phyloP scores from a whole-genome alignment of 176 grass and related monocot genomes.

The Eragrostis curvula region DNA sequence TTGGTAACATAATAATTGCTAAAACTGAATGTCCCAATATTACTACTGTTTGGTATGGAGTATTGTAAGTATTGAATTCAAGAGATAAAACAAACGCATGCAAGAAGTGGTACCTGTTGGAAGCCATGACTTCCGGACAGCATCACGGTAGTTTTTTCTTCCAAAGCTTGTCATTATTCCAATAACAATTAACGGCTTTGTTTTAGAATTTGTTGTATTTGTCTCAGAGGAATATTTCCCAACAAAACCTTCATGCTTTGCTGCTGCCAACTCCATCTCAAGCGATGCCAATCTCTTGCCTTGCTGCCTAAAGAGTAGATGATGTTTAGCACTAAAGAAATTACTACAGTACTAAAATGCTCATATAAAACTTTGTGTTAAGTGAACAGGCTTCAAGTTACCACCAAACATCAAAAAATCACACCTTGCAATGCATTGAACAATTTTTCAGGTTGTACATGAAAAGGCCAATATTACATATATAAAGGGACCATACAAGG shows the following conservation, averaged over 20 bases:
- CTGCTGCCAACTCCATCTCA: constrained; percentile 89
- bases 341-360: constrained; percentile 21
- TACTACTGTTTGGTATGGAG: neutral
- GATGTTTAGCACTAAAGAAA: neutral
- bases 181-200: constrained; percentile 76
- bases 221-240: constrained; percentile 75
- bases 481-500: neutral
- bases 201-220: constrained; percentile 69
- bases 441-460: neutral
- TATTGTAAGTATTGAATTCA: constrained; percentile 8
- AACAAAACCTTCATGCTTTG: constrained; percentile 77
- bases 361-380: constrained; percentile 3
- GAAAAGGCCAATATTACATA: constrained; percentile 16
- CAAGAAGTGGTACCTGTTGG: constrained; percentile 65
- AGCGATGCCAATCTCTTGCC: constrained; percentile 81
- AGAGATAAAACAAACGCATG: constrained; percentile 1
- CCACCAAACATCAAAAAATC: neutral
- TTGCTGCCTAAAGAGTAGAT: constrained; percentile 76
- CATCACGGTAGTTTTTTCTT: constrained; percentile 87
- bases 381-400: constrained; percentile 18
- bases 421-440: neutral
- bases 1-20: constrained; percentile 20
- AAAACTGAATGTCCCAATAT: constrained; percentile 5
- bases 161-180: constrained; percentile 93
- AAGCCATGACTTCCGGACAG: constrained; percentile 93